These are phyloP conservation scores for Cyberlindnera mississippiensis DNA, from an alignment of 805 yeast genomes.

Conservation along the genomic window DNA sequence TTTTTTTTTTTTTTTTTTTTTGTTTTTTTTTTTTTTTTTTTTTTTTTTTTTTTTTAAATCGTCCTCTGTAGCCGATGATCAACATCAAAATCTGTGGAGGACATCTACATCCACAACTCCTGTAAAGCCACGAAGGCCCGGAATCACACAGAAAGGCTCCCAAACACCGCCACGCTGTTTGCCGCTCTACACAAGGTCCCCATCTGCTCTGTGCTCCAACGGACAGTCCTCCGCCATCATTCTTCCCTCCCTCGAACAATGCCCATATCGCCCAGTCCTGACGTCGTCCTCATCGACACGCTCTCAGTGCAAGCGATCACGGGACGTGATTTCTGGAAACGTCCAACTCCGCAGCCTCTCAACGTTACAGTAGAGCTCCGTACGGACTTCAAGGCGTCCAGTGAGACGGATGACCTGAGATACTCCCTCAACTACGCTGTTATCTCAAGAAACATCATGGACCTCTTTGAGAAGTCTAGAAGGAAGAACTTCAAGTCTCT, in stretches of 20 bases:
- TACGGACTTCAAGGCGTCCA: slow-evolving; percentile 71
- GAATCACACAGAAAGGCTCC: no score
- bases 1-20: no score
- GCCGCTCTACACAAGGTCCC: no score
- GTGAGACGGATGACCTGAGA: slow-evolving; percentile 73
- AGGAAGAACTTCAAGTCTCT: slow-evolving; percentile 34
- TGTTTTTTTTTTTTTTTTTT: no score
- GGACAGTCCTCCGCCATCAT: no score
- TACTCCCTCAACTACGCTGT: slow-evolving; percentile 88
- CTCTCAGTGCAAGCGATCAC: slow-evolving; percentile 59
- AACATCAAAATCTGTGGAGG: no score
- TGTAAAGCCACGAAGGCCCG: no score
- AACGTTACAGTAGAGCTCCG: slow-evolving; percentile 52
- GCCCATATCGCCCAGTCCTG: slow-evolving; percentile 4
- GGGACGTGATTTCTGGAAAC: slow-evolving; percentile 74
- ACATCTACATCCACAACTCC: no score
- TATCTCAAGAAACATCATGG: slow-evolving; percentile 60
- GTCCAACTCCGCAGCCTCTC: slow-evolving; percentile 64
- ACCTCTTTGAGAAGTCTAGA: slow-evolving; percentile 42
- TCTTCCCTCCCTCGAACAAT: background rate
- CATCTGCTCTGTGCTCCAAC: no score
- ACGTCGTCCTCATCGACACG: slow-evolving; percentile 32
- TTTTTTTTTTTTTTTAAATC: no score
- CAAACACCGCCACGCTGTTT: no score
- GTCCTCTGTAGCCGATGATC: no score